Conservation (phyloP, 2,329 filamentous ascomycete genomes). For the Venturia nashicola region DNA sequence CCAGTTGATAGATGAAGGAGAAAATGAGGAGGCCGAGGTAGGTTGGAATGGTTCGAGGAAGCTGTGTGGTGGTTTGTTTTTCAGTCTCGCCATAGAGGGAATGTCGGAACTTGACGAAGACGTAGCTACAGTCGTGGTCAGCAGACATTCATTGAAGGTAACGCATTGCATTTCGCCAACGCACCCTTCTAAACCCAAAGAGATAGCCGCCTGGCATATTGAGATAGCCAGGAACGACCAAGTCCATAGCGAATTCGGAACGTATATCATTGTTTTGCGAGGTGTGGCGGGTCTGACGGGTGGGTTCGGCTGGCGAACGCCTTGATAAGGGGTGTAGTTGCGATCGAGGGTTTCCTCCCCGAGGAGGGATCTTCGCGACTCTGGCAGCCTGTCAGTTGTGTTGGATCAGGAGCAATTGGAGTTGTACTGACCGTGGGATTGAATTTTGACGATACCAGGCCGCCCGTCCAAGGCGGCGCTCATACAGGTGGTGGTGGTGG, state of each 20-base stretch:
- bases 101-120: conserved; percentile 76
- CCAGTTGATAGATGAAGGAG: conserved; percentile 82
- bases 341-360: conserved; percentile 5
- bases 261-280: conserved; percentile 45
- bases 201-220: conserved; percentile 63
- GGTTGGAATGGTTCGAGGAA: conserved; percentile 62
- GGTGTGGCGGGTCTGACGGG: conserved; percentile 12
- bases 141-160: background rate
- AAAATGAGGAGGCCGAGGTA: conserved; percentile 96
- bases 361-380: conserved; percentile 9
- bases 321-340: conserved; percentile 12
- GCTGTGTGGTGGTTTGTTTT: conserved; percentile 19
- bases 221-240: conserved; percentile 71
- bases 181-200: conserved; percentile 77
- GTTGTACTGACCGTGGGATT: background rate
- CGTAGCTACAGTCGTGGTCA: conserved; percentile 47
- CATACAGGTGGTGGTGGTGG: background rate
- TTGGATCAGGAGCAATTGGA: background rate
- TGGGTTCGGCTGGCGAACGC: conserved; percentile 25
- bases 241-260: conserved; percentile 76
- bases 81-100: conserved; percentile 27
- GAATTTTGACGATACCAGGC: conserved; percentile 4
- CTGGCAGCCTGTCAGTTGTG: background rate
- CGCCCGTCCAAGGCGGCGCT: background rate
- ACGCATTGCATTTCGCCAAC: conserved; percentile 23